These are phyloP conservation scores for Acmispon strigosus DNA, from an alignment of 306 rosid species.

Conservation along the genomic window DNA sequence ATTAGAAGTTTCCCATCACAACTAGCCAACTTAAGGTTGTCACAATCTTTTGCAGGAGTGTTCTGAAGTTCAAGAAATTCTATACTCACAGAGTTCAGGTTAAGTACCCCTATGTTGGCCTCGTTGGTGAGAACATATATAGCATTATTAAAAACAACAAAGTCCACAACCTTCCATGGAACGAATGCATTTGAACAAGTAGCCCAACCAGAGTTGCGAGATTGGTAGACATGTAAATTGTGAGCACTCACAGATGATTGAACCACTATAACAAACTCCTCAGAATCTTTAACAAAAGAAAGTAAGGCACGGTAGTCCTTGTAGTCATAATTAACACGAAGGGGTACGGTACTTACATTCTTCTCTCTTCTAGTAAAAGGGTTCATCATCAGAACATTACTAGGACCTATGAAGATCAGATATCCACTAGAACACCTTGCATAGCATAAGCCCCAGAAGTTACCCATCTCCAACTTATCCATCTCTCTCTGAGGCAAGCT, in stretches of 20 bases:
- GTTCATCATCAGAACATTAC: not conserved
- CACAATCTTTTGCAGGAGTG: not conserved
- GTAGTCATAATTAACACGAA: no score
- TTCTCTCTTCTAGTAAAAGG: not conserved
- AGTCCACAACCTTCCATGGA: not conserved
- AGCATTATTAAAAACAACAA: not conserved
- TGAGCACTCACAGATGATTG: not conserved
- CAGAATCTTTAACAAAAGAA: not conserved
- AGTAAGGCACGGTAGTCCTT: not conserved
- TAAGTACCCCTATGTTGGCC: not conserved
- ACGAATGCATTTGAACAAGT: not conserved
- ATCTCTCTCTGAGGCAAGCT: not conserved
- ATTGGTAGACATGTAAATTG: not conserved
- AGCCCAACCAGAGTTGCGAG: not conserved
- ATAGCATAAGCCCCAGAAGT: not conserved
- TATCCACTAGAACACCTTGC: not conserved
- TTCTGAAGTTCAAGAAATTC: not conserved
- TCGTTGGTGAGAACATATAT: not conserved
- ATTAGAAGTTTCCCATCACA: not conserved
- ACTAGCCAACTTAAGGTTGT: not conserved
- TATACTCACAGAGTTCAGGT: not conserved
- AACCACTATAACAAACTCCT: not conserved
- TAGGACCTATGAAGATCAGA: not conserved
- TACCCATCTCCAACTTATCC: not conserved
- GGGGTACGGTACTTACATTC: not conserved